Evolutionary conservation across 2,329 filamentous ascomycete genomes (phyloP).

Genomic region (Pseudogymnoascus sp.): DNA sequence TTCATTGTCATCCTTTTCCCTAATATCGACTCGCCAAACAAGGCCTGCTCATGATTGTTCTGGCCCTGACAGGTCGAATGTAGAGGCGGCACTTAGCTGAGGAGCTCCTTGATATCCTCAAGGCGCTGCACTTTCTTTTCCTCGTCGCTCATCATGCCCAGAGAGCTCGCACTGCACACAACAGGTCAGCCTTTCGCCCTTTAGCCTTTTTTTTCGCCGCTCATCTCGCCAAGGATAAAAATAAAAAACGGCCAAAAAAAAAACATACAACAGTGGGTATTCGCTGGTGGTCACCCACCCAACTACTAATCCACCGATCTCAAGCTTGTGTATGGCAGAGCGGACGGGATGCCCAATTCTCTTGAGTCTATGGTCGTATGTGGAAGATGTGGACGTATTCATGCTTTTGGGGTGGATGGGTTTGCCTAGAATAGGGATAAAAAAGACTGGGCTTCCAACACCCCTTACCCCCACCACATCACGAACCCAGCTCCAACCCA

Average conservation of each 20-base stretch:
- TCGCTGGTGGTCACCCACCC: constrained; percentile 25
- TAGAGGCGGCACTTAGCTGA: constrained; percentile 45
- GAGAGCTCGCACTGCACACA: constrained; percentile 65
- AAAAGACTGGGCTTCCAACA: background rate
- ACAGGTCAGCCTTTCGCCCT: constrained; percentile 9
- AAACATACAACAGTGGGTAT: constrained; percentile 23
- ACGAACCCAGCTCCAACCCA: constrained; percentile 18
- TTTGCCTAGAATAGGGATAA: background rate
- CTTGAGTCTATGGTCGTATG: constrained; percentile 24
- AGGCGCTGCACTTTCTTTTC: constrained; percentile 85
- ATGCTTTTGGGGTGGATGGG: background rate
- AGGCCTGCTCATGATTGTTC: background rate
- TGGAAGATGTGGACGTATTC: background rate
- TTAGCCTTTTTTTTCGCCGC: background rate
- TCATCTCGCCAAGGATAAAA: background rate
- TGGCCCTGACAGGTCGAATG: background rate
- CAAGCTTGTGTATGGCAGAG: constrained; percentile 20
- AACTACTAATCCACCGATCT: constrained; percentile 25
- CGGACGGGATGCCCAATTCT: constrained; percentile 24
- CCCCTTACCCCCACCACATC: background rate
- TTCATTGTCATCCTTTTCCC: background rate
- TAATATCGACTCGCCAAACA: background rate
- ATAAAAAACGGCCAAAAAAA: constrained; percentile 1
- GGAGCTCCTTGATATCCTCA: constrained; percentile 86
- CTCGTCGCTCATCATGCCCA: constrained; percentile 92